A percentile compares a stretch with the other conserved stretches of the same genome.
Conservation (phyloP, 768 basidiomycete genomes). For the Rhizopogon salebrosus region DNA sequence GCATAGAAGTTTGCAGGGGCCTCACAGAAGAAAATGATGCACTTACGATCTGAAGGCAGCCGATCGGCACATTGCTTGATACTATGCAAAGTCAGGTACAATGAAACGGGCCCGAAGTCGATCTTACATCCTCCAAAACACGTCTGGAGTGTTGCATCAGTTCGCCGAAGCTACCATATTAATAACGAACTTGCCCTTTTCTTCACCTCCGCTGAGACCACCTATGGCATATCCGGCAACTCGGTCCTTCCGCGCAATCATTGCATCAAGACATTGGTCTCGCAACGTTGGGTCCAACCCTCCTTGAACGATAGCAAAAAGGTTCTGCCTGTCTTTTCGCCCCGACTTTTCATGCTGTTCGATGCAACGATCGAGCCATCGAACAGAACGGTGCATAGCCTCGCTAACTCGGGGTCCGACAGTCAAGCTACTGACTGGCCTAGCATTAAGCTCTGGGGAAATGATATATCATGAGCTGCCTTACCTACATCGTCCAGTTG, state of each 20-base stretch:
- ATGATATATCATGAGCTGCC: slow-evolving; percentile 17
- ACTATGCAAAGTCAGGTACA: slow-evolving; percentile 32
- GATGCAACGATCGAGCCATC: slow-evolving; percentile 91
- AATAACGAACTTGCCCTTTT: slow-evolving; percentile 55
- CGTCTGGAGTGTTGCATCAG: slow-evolving; percentile 38
- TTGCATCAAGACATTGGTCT: slow-evolving; percentile 73
- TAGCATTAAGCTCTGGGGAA: slow-evolving; percentile 3
- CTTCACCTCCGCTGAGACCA: slow-evolving; percentile 87
- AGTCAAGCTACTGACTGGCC: slow-evolving; percentile 71
- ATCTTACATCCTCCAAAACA: slow-evolving; percentile 80
- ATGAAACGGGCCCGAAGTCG: neutral
- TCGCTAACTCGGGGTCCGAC: slow-evolving; percentile 78
- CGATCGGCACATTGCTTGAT: slow-evolving; percentile 79
- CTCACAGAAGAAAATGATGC: neutral
- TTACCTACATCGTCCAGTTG: slow-evolving; percentile 87
- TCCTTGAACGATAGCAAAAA: slow-evolving; percentile 92
- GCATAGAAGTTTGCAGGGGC: slow-evolving; percentile 2
- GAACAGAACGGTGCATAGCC: slow-evolving; percentile 82
- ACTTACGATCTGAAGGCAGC: slow-evolving; percentile 72
- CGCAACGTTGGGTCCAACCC: slow-evolving; percentile 71
- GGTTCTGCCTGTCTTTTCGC: slow-evolving; percentile 62
- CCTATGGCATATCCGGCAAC: slow-evolving; percentile 92
- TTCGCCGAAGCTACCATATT: slow-evolving; percentile 4
- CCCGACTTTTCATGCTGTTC: slow-evolving; percentile 66
- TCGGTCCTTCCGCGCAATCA: slow-evolving; percentile 68